Evolutionary conservation across 495 filamentous ascomycete genomes (phyloP).

Genomic region (Cenococcum geophilum): DNA sequence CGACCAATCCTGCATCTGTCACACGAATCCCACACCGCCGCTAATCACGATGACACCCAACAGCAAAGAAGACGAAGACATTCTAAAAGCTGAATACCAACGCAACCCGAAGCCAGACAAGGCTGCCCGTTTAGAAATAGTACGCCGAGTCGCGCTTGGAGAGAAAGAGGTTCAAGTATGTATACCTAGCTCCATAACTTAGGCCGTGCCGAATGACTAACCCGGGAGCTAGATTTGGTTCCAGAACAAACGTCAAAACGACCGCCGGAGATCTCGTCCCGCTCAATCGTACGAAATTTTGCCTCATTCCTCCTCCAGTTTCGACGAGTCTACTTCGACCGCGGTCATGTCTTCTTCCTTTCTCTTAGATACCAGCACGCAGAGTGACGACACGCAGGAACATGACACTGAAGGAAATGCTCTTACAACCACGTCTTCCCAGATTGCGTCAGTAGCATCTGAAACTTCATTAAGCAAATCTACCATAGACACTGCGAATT

Average conservation of each 20-base stretch:
- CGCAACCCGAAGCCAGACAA: slow-evolving; percentile 91
- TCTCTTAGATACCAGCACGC: slow-evolving; percentile 19
- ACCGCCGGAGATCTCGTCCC: slow-evolving; percentile 83
- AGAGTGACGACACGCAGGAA: slow-evolving; percentile 13
- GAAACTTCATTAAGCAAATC: neutral
- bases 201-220: slow-evolving; percentile 17
- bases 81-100: slow-evolving; percentile 83
- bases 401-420: slow-evolving; percentile 6
- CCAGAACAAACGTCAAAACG: slow-evolving; percentile 93
- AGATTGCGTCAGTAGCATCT: neutral
- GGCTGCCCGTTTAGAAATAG: slow-evolving; percentile 72
- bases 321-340: slow-evolving; percentile 43
- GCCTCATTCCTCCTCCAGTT: slow-evolving; percentile 9
- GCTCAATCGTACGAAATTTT: slow-evolving; percentile 41
- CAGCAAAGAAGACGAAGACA: slow-evolving; percentile 68
- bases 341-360: slow-evolving; percentile 62
- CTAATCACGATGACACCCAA: slow-evolving; percentile 48
- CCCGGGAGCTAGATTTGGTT: slow-evolving; percentile 83
- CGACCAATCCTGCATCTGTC: neutral
- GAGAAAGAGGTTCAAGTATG: slow-evolving; percentile 98
- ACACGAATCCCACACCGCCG: slow-evolving; percentile 3
- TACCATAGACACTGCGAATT: neutral
- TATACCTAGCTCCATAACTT: slow-evolving; percentile 17
- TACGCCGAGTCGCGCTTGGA: slow-evolving; percentile 76
- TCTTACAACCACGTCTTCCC: neutral